phyloP scores from a whole-genome alignment of 1,284 basidiomycete species.

The Cutaneotrichosporon cavernicola region DNA sequence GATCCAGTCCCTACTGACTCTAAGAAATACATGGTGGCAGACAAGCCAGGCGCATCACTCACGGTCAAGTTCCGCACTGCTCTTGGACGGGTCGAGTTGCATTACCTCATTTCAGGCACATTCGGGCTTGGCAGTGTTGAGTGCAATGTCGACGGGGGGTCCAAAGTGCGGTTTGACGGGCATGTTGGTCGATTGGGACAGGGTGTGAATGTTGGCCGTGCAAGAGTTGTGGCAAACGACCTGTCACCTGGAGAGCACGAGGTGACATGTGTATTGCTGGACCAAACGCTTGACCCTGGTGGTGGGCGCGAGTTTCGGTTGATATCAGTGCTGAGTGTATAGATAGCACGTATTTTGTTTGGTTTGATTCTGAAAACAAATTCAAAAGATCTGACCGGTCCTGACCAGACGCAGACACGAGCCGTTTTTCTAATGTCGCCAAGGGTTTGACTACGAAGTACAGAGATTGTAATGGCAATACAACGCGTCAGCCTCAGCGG shows the following conservation, averaged over 20 bases:
- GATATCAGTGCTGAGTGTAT: constrained; percentile 18
- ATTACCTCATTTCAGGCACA: constrained; percentile 37
- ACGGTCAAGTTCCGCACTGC: constrained; percentile 36
- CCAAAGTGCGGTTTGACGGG: constrained; percentile 30
- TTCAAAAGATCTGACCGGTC: no score
- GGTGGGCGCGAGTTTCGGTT: constrained; percentile 20
- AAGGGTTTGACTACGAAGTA: no score
- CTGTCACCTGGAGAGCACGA: constrained; percentile 6
- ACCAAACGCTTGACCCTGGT: constrained; percentile 11
- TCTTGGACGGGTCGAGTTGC: constrained; percentile 37
- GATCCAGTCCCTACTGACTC: constrained; percentile 1
- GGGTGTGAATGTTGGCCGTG: constrained; percentile 20
- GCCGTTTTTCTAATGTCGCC: no score
- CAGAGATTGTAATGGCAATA: no score
- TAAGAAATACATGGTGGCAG: constrained; percentile 46
- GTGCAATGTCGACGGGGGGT: constrained; percentile 48
- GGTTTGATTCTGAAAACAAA: no score
- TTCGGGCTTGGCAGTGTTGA: constrained; percentile 39
- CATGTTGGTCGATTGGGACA: constrained; percentile 30
- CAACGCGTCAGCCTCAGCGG: no score
- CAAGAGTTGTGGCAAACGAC: background rate
- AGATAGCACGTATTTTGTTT: no score
- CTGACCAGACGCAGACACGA: no score
- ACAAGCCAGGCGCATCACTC: constrained; percentile 41
- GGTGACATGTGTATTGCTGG: constrained; percentile 15